These are phyloP conservation scores for Papiliotrema nemorosa DNA, from an alignment of 1,284 basidiomycete species.

Conservation along the genomic window DNA sequence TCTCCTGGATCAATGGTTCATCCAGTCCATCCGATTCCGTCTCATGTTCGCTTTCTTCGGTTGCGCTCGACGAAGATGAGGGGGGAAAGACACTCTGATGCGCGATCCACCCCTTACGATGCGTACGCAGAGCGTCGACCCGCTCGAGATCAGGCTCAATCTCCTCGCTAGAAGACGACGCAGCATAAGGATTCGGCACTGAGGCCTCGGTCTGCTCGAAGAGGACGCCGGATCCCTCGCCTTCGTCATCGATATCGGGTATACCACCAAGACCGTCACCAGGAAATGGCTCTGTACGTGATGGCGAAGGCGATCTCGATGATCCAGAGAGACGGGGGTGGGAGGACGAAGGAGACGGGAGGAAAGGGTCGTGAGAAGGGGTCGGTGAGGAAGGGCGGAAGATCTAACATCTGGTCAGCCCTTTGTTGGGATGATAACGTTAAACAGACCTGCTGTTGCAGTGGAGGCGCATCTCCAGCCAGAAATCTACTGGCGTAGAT, in stretches of 20 bases:
- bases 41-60: constrained; percentile 37
- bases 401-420: constrained; percentile 19
- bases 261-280: constrained; percentile 40
- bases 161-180: constrained; percentile 34
- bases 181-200: constrained; percentile 41
- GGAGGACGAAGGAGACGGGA: constrained; percentile 27
- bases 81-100: constrained; percentile 49
- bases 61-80: constrained; percentile 32
- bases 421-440: background rate
- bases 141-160: constrained; percentile 33
- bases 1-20: constrained; percentile 36
- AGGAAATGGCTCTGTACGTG: constrained; percentile 39
- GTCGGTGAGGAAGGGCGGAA: constrained; percentile 39
- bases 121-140: constrained; percentile 24
- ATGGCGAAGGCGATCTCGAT: constrained; percentile 22
- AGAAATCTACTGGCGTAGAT: constrained; percentile 43
- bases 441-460: constrained; percentile 25
- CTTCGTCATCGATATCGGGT: constrained; percentile 33
- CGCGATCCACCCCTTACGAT: constrained; percentile 42
- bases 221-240: constrained; percentile 27
- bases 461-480: constrained; percentile 6
- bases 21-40: no score
- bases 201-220: constrained; percentile 19
- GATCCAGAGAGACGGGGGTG: constrained; percentile 32
- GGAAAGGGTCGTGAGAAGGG: constrained; percentile 35